Base-by-base conservation (phyloP, 805 yeast species). In the Helenozyma rhizophorensis region DNA sequence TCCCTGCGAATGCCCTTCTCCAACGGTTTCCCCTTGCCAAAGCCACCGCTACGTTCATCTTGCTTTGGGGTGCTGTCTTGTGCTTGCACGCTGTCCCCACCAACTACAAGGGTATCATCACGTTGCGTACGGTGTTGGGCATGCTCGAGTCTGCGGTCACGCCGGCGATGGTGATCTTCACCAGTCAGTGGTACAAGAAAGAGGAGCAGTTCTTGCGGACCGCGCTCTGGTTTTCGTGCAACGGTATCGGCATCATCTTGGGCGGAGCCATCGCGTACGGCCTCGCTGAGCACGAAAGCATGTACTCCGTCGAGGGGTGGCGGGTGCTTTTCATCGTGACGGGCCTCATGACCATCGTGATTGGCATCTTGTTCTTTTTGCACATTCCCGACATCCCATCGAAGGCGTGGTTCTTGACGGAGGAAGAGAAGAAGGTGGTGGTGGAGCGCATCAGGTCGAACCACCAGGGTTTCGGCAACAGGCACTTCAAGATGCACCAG, bases 61-160 rank as follows among this genome's bases (percentile, higher is more conserved):
- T 77, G n/a, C 26, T 73, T 0, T 82, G 89, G 88, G 87, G 87
- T 14, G 36, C 46, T 52, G 52, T 77, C n/a, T 54, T 78, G 22
- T 62, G 73, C 23, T 58, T 75, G n/a, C 76, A 72, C 40, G 68
- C 82, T 1, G 72, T 69, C 2, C 70, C 79, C 32, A 36, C 37
- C 45, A 40, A 50, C 21, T 74, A 63, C 40, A 58, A 70, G 7
- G 70, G 76, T 0, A 63, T 74, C 32, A 43, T 74, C 17, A 62
- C 68, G 7, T 52, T 69, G n/a, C 60, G 83, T 48, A 65, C 67
- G 4, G 43, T 74, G 24, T 50, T 76, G 17, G 83, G 83, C 10
- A 52, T 65, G 37, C 54, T 74, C 2, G 83, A 77, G 48, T 61
- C 74, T 36, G 60, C 68, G 14, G 68, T 77, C 14, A 69, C 77